Percentiles rank a stretch among this genome's conserved stretches.
phyloP scores from a whole-genome alignment of 1,284 basidiomycete genomes.

The Hemileia vastatrix region DNA sequence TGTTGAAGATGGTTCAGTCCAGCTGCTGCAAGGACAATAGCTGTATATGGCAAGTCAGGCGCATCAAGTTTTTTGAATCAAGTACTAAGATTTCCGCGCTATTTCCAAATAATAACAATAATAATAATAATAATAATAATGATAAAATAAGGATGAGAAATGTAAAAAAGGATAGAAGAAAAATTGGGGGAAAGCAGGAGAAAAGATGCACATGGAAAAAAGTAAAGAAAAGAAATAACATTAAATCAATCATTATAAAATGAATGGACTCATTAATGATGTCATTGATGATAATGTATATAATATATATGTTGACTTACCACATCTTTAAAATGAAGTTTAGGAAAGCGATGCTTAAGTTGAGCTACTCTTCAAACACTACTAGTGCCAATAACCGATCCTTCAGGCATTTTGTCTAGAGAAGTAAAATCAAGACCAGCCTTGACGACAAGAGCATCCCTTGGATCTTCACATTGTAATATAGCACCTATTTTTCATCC shows the following conservation, averaged over 20 bases:
- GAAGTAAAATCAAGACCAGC: slow-evolving; percentile 61
- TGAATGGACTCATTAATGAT: too few species aligned
- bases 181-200: too few species aligned
- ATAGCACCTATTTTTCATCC: slow-evolving; percentile 80
- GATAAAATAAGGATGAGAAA: too few species aligned
- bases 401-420: slow-evolving; percentile 74
- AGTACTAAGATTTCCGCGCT: slow-evolving; percentile 52
- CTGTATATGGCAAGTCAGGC: slow-evolving; percentile 68
- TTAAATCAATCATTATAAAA: too few species aligned
- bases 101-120: too few species aligned
- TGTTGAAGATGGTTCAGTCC: slow-evolving; percentile 72
- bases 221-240: too few species aligned
- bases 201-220: too few species aligned
- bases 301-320: too few species aligned
- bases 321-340: slow-evolving; percentile 75
- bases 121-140: too few species aligned
- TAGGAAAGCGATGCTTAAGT: slow-evolving; percentile 66
- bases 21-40: slow-evolving; percentile 85
- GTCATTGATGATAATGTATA: too few species aligned
- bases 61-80: slow-evolving; percentile 85
- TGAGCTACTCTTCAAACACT: slow-evolving; percentile 89
- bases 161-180: too few species aligned
- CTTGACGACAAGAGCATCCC: slow-evolving; percentile 82
- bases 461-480: slow-evolving; percentile 74
- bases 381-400: slow-evolving; percentile 85